Evolutionary conservation across 2,329 filamentous ascomycete genomes (phyloP).

Genomic region (Pyrenophora graminea): DNA sequence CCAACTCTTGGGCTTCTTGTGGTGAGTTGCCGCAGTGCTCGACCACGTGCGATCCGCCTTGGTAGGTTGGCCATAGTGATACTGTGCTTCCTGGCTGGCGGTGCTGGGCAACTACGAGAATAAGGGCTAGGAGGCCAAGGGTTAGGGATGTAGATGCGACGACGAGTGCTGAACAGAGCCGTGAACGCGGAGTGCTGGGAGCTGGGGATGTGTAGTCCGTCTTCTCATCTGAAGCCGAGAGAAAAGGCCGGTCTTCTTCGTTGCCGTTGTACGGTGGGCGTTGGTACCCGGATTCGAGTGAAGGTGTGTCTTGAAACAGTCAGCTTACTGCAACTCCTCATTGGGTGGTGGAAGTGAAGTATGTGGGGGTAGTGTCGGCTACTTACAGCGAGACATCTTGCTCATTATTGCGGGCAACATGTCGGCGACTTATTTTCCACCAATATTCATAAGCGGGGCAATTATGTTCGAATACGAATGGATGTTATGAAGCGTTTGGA

Average conservation of each 20-base stretch:
- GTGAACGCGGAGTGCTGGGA: not conserved
- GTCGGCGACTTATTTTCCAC: not conserved
- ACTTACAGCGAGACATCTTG: slow-evolving; percentile 1
- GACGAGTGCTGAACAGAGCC: not conserved
- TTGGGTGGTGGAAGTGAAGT: not conserved
- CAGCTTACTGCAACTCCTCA: not conserved
- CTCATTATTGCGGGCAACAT: not conserved
- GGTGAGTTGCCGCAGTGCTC: not conserved
- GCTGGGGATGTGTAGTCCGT: not conserved
- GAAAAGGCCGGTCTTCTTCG: not conserved
- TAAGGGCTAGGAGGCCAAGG: not conserved
- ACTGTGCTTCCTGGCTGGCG: not conserved
- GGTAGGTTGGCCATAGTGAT: not conserved
- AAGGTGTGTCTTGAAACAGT: not conserved
- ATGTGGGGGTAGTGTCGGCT: not conserved
- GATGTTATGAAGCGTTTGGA: not conserved
- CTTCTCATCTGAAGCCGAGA: not conserved
- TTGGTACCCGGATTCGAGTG: not conserved
- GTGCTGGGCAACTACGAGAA: not conserved
- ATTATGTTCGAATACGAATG: not conserved
- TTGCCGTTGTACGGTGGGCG: not conserved
- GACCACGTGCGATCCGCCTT: not conserved
- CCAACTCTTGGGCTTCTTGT: not conserved
- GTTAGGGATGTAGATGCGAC: not conserved
- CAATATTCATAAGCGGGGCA: not conserved